Percentiles rank a stretch among this genome's conserved stretches.
Evolutionary conservation across 805 yeast species (phyloP).

Genomic region (Ogataea allantospora): DNA sequence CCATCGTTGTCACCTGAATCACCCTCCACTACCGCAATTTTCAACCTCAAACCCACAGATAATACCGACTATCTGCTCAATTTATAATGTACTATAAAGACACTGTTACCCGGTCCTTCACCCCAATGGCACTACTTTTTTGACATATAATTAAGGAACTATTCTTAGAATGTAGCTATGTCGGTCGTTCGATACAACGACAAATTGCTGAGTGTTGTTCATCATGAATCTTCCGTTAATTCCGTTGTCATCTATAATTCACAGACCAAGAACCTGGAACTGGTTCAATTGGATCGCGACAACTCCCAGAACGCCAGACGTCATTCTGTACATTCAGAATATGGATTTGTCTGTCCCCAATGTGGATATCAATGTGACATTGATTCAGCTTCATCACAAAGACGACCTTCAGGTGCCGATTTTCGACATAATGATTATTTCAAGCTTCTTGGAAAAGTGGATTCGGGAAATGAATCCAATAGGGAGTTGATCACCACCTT

Average conservation of each 20-base stretch:
- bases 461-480: conserved; percentile 21
- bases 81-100: conserved; percentile 6
- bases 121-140: neutral
- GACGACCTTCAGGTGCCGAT: conserved; percentile 12
- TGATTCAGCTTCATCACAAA: conserved; percentile 4
- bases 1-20: neutral
- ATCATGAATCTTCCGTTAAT: conserved; percentile 24
- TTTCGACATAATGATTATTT: conserved; percentile 30
- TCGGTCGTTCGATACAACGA: conserved; percentile 21
- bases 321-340: conserved; percentile 12
- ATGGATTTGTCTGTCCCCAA: conserved; percentile 26
- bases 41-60: conserved; percentile 8
- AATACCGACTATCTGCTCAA: conserved; percentile 17
- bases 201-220: conserved; percentile 18
- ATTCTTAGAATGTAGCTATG: conserved; percentile 7
- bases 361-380: conserved; percentile 29
- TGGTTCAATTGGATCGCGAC: conserved; percentile 20
- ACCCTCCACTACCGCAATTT: conserved; percentile 6
- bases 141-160: neutral
- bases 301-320: conserved; percentile 5
- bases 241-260: conserved; percentile 32
- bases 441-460: conserved; percentile 24
- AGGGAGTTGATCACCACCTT: conserved; percentile 20
- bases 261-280: conserved; percentile 27
- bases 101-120: conserved; percentile 6